phyloP scores from a whole-genome alignment of 352 stramenopile genomes.

The Pythium coloratum region DNA sequence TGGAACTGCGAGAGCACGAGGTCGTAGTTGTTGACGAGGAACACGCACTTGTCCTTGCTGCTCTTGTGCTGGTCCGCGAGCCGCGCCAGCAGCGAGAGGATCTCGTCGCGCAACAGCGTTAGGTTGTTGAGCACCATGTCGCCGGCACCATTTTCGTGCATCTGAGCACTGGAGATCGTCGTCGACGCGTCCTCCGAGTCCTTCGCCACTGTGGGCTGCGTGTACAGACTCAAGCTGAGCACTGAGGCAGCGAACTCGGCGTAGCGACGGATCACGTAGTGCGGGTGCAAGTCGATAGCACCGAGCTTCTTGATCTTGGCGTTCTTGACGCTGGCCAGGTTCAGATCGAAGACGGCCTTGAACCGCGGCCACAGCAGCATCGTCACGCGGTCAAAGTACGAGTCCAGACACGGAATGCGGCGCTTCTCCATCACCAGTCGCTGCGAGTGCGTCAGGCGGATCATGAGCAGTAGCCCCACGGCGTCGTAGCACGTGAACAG shows the following conservation, averaged over 20 bases:
- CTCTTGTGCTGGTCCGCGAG: slow-evolving; percentile 91
- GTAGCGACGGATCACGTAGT: slow-evolving; percentile 97
- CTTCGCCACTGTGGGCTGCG: slow-evolving; percentile 31
- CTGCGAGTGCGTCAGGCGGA: slow-evolving; percentile 93
- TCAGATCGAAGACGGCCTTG: slow-evolving; percentile 96
- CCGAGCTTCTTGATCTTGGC: slow-evolving; percentile 90
- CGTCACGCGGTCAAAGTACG: slow-evolving; percentile 96
- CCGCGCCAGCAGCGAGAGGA: slow-evolving; percentile 75
- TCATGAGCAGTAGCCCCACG: slow-evolving; percentile 98
- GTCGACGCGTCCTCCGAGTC: slow-evolving; percentile 30
- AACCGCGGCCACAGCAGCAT: slow-evolving; percentile 97
- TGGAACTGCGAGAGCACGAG: slow-evolving; percentile 95
- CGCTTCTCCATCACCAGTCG: slow-evolving; percentile 82
- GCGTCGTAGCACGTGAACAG: slow-evolving; percentile 97
- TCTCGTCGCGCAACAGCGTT: slow-evolving; percentile 73
- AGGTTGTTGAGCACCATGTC: slow-evolving; percentile 96
- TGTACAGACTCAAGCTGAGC: slow-evolving; percentile 88
- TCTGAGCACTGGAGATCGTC: slow-evolving; percentile 60
- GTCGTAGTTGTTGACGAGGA: slow-evolving; percentile 99
- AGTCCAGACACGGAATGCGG: slow-evolving; percentile 91
- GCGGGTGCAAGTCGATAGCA: slow-evolving; percentile 93
- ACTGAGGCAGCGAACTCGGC: slow-evolving; percentile 97
- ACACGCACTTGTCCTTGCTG: slow-evolving; percentile 95
- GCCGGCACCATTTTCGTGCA: slow-evolving; percentile 80
- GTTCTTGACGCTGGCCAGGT: slow-evolving; percentile 91